Evolutionary conservation across 306 rosid genomes (phyloP), one percentile per base, ranked within the genome.

Genomic region (Prunus mume): DNA sequence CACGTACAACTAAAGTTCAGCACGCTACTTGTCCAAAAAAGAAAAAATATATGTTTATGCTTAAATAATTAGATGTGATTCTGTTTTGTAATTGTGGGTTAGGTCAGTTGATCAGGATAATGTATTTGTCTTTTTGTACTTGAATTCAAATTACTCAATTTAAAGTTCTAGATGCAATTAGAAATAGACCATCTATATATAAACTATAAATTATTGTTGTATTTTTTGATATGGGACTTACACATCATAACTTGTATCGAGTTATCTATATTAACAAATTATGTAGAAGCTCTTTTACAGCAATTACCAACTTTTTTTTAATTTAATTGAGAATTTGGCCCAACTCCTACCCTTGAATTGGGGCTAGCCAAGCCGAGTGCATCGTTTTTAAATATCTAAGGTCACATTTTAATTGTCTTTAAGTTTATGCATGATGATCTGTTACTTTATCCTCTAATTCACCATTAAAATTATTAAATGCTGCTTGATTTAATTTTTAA

Each of bases 161-260:
- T 34, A 34, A 38, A 38, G 9, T 2, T 38, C 0, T 38, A 9
- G 2, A 1, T 38, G 2, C 10, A 38, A 38, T 38, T 38, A 38
- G 43, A 38, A 38, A 0, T 1, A 9, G 10, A 38, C 2, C 9
- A 7, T 0, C 9, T 38, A 1, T 38, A 38, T 38, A 6, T 7
- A 38, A 38, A 38, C 0, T 1, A 0, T 38, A 38, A 0, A 38
- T 38, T 38, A 38, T 38, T 38, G 0, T 38, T 38, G 0, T 38
- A 38, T 38, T 38, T 1, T 38, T 0, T 0, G 9, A 34, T 6
- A 0, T 34, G 0, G 0, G 43, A 34, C 43, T 34, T 34, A 7
- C 10, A 1, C 43, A 38, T 7, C 1, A 38, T 38, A 0, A 7
- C 2, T 38, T 38, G 9, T 38, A 38, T 38, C 9, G 0, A 38